Conservation (phyloP, 805 yeast genomes). For the Barnettozyma siamensis region DNA sequence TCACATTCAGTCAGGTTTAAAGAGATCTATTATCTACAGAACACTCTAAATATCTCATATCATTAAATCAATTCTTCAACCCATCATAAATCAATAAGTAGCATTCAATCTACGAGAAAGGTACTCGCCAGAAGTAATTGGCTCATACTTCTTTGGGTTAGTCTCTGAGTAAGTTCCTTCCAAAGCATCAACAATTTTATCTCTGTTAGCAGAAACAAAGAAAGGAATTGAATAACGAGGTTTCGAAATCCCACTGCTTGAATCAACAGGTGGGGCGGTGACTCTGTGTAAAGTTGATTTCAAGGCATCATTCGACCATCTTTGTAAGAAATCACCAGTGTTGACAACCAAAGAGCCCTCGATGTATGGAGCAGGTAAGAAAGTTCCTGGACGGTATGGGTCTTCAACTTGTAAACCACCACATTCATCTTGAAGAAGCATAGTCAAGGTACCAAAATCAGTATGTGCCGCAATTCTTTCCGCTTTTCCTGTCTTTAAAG, state of each 20-base stretch:
- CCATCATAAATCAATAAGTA: conserved; percentile 15
- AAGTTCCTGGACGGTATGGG: conserved; percentile 15
- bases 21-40: no score
- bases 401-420: conserved; percentile 24
- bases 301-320: conserved; percentile 24
- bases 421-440: conserved; percentile 22
- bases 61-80: no score
- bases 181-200: conserved; percentile 19
- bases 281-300: conserved; percentile 25
- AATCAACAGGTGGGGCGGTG: conserved; percentile 19
- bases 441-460: conserved; percentile 25
- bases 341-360: conserved; percentile 20
- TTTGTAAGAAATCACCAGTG: conserved; percentile 22
- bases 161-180: conserved; percentile 21
- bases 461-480: conserved; percentile 27
- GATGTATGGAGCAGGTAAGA: conserved; percentile 18
- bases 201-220: conserved; percentile 23
- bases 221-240: conserved; percentile 26
- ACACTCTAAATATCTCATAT: no score
- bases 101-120: conserved; percentile 20
- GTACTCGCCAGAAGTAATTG: conserved; percentile 24
- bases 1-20: no score
- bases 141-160: conserved; percentile 24
- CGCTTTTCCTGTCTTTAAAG: conserved; percentile 16
- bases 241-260: conserved; percentile 15